phyloP scores from a whole-genome alignment of 2,329 filamentous ascomycete genomes.

The Leptographium procerum region DNA sequence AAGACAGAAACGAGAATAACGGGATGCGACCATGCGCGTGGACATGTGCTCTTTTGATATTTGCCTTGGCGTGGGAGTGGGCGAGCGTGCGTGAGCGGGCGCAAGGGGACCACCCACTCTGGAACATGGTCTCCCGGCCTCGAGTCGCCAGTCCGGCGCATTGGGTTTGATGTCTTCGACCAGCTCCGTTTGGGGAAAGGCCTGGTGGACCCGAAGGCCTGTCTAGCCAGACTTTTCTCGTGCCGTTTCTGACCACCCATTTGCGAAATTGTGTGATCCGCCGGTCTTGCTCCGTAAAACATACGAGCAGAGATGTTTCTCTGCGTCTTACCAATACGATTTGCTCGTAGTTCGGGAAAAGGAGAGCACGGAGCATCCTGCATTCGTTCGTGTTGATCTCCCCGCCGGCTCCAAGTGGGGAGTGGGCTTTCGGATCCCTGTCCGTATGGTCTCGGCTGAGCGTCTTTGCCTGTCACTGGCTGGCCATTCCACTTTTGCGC shows the following conservation, averaged over 20 bases:
- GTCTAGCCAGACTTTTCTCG: neutral
- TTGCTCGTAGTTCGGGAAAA: neutral
- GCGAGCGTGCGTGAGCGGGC: neutral
- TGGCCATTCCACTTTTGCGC: neutral
- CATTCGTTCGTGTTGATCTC: neutral
- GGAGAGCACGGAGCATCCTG: neutral
- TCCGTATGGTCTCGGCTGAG: neutral
- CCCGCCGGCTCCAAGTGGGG: neutral
- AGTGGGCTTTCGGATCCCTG: neutral
- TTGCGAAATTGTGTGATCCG: neutral
- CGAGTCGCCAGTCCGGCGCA: slow-evolving; percentile 1
- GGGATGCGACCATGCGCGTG: neutral
- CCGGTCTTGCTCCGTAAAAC: neutral
- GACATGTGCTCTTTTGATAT: neutral
- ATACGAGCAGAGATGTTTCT: neutral
- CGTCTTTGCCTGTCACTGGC: neutral
- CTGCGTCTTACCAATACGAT: neutral
- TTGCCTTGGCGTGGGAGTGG: no score
- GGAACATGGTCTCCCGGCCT: neutral
- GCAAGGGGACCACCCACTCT: neutral
- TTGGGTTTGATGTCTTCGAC: neutral
- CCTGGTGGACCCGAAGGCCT: neutral
- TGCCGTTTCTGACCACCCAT: neutral
- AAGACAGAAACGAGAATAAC: neutral
- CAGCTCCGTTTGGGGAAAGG: neutral